Base-by-base conservation (phyloP, 345 rosid genomes). In the Camelina sativa region DNA sequence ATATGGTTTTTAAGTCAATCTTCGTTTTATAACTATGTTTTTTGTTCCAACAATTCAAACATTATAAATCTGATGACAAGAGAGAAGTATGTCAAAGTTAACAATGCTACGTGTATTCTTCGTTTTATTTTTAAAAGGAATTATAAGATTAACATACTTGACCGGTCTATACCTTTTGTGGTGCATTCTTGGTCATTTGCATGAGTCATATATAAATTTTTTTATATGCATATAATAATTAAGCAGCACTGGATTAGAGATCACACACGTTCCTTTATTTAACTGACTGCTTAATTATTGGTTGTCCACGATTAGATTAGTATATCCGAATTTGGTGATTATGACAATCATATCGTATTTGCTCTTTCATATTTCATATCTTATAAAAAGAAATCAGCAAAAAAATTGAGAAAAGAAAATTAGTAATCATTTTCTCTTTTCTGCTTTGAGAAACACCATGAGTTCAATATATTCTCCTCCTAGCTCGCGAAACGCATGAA, bases 231-330 rank as follows among this genome's bases (percentile, higher is more conserved):
- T 47, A 71, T 48, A 48, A 20, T 71, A 60, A 34, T 6, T 34
- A 34, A 34, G 7, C 7, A 71, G 23, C 38, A 59, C 46, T 35
- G 23, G 12, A 53, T 30, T 30, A 41, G 19, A 73, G 8, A 7
- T 6, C 37, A 43, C 37, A 19, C 47, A 13, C 71, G 61, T 43
- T 64, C 43, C 76, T 30, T 13, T 57, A 41, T 30, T 13, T 57
- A 41, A 19, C 69, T 17, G 69, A 12, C 76, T 73, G 47, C 56
- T 73, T 64, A 53, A 63, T 63, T 73, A 73, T 73, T 73, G 59
- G 48, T 52, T 57, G 47, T 41, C 64, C 71, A 55, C 34, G 25
- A 64, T 32, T 73, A 64, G 19, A 73, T 73, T 64, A 43, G 25
- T 52, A 32, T 44, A 44, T 64, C 64, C 63, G 43, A 34, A 43